Base-by-base conservation (phyloP, 169 alveolate genomes). In the Theileria annulata region DNA sequence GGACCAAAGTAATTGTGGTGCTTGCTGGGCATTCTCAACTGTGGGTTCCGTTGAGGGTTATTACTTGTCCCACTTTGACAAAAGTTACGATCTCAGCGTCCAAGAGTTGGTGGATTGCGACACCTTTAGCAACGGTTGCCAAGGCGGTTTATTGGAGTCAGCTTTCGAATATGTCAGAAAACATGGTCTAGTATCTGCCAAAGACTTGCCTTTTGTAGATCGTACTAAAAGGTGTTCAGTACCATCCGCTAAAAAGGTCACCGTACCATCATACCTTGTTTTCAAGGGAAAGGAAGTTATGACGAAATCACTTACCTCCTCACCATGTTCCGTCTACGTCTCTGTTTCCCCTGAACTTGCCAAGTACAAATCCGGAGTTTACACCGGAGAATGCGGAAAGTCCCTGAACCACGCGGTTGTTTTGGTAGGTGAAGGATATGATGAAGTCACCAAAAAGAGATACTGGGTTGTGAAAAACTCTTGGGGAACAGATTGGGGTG, bases 101-200 rank as follows among this genome's bases (percentile, higher is more conserved):
- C 96, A 96, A 76, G 93, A 95, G 87, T 73, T 96, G 25, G 91
- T 95, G 33, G 95, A 91, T 73, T 95, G 98, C 72, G 87, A 92
- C 21, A 56, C 33, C 15, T 51, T 72, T 47, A 59, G 81, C 56
- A 42, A 28, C 47, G 97, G 97, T 28, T 96, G 98, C 80, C 49
- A 80, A 51, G 98, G 98, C 21, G 98, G 98, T 30, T 67, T 70
- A 35, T 76, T 88, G 79, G 91, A 83, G 70, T 42, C 76, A 27
- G 97, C 97, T 33, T 91, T 87, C 88, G 70, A 87, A 2, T 95
- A 94, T 79, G 88, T 91, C 27, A 56, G 75, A 54, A 73, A 77
- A 0, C 48, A 91, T 54, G 96, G 96, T 60, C 49, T 93, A 15
- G 80, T 83, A 56, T n/a, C 67, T 49, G 81, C 87, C 33, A 73